Evolutionary conservation across 2,329 filamentous ascomycete species (phyloP).

Genomic region (Berkeleyomyces rouxiae): DNA sequence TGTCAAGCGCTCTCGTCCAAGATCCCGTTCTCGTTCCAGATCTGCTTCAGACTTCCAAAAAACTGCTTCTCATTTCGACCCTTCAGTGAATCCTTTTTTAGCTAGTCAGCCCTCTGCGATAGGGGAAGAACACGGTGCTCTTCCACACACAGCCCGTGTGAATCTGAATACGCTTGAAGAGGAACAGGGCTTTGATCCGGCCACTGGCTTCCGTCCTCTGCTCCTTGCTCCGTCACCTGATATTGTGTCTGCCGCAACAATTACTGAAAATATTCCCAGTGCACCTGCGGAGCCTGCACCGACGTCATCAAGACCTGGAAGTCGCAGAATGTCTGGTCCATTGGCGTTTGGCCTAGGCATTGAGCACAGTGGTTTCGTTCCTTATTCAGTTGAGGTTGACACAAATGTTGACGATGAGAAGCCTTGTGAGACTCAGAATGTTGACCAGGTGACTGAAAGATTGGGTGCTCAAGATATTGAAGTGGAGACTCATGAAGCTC

Average conservation of each 20-base stretch:
- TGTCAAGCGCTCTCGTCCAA: background rate
- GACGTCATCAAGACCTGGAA: background rate
- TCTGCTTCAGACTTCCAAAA: background rate
- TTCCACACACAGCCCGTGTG: background rate
- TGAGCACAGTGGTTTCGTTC: constrained; percentile 1
- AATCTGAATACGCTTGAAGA: background rate
- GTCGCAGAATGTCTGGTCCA: background rate
- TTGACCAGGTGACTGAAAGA: background rate
- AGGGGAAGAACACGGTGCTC: background rate
- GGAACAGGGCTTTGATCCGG: background rate
- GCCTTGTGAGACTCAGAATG: background rate
- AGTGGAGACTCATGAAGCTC: background rate
- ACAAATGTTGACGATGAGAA: background rate
- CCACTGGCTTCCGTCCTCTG: background rate
- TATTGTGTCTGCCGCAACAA: background rate
- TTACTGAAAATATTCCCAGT: background rate
- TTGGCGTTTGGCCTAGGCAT: constrained; percentile 22
- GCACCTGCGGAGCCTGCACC: background rate
- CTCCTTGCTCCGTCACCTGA: background rate
- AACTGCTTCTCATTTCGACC: background rate
- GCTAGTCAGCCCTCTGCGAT: background rate
- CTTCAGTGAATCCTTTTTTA: background rate
- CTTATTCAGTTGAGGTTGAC: background rate
- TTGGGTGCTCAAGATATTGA: background rate
- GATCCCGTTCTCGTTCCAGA: background rate